These are phyloP conservation scores for Naganishia cerealis DNA, from an alignment of 1,284 basidiomycete genomes.

Conservation along the genomic window DNA sequence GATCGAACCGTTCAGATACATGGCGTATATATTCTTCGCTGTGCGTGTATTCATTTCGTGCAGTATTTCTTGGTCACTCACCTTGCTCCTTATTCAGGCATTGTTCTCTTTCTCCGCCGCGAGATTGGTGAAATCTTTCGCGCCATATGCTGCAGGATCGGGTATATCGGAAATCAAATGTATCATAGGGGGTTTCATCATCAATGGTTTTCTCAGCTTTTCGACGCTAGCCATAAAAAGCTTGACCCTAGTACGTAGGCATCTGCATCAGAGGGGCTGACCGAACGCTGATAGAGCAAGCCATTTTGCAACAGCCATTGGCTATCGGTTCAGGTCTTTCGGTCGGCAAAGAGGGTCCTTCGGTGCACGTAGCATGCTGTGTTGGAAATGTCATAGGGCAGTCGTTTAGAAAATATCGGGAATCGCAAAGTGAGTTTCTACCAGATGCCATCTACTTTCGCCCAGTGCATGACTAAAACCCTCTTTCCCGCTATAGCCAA, in stretches of 20 bases:
- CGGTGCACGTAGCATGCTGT: slow-evolving; percentile 94
- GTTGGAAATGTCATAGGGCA: slow-evolving; percentile 85
- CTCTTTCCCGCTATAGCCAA: slow-evolving; percentile 63
- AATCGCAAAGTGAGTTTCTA: slow-evolving; percentile 73
- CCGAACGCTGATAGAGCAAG: slow-evolving; percentile 29
- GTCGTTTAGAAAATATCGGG: slow-evolving; percentile 75
- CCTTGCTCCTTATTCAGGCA: slow-evolving; percentile 57
- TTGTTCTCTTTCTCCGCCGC: slow-evolving; percentile 79
- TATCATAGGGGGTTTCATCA: slow-evolving; percentile 93
- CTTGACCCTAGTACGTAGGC: slow-evolving; percentile 72
- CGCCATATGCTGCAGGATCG: slow-evolving; percentile 93
- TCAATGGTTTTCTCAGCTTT: slow-evolving; percentile 89
- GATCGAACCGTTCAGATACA: slow-evolving; percentile 71
- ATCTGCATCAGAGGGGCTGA: neutral
- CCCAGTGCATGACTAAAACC: neutral
- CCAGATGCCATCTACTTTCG: neutral
- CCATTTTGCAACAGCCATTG: slow-evolving; percentile 65
- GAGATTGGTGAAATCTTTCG: slow-evolving; percentile 81
- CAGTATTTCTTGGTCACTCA: neutral
- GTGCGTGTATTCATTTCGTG: slow-evolving; percentile 58
- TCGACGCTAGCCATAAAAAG: slow-evolving; percentile 89
- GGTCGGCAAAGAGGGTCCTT: slow-evolving; percentile 97
- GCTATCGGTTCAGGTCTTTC: slow-evolving; percentile 97
- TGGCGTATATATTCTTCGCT: slow-evolving; percentile 83
- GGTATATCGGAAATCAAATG: slow-evolving; percentile 99